Conservation (phyloP, 805 yeast species). For the Sugiyamaella americana region DNA sequence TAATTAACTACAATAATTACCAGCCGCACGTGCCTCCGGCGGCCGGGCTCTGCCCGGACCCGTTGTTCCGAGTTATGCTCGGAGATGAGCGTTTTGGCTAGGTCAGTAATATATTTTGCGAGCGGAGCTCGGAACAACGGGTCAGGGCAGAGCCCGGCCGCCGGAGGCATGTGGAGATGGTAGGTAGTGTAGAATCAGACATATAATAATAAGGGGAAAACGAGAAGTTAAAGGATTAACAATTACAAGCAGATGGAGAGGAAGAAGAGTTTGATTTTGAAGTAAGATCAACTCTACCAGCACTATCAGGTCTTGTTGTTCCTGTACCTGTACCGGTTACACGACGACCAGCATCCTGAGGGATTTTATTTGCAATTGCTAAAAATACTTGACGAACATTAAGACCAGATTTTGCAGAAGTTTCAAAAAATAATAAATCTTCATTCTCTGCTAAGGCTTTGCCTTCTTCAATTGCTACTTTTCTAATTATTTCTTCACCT, state of each 20-base stretch:
- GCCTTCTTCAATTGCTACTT: constrained; percentile 84
- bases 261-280: constrained; percentile 1
- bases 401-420: constrained; percentile 76
- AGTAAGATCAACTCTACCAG: constrained; percentile 14
- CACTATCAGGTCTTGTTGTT: constrained; percentile 17
- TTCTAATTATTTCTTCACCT: constrained; percentile 50
- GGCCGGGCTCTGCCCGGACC: not conserved
- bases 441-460: constrained; percentile 84
- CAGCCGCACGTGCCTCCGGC: not conserved
- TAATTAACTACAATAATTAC: not conserved
- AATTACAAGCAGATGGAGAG: constrained; percentile 14
- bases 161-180: not conserved
- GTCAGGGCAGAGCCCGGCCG: not conserved
- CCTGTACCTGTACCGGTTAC: constrained; percentile 1
- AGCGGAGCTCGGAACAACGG: not conserved
- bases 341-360: constrained; percentile 37
- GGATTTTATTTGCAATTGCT: constrained; percentile 84
- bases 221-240: constrained; percentile 3
- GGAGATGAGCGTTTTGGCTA: not conserved
- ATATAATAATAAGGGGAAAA: not conserved
- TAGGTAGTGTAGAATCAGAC: no score
- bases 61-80: not conserved
- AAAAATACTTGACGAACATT: constrained; percentile 89
- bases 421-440: constrained; percentile 79
- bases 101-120: not conserved